Conservation (phyloP, 1,139 yeast genomes). For the Williopsis jadinii region DNA sequence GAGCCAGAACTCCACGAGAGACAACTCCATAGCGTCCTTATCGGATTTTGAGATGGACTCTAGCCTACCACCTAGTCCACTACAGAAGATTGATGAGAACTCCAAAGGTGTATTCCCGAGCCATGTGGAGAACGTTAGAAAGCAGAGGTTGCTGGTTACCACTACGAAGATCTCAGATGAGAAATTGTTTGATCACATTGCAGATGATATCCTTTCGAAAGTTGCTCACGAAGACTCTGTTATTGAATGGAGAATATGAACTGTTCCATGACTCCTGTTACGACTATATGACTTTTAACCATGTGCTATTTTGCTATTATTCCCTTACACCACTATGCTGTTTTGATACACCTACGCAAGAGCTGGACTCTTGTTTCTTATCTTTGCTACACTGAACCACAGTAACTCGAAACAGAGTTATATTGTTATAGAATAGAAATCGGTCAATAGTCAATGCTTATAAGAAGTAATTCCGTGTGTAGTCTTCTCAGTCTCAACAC, state of each 20-base stretch:
- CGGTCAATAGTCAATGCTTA: too few species aligned
- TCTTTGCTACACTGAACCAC: too few species aligned
- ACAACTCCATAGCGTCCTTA: constrained; percentile 11
- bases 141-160: neutral
- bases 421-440: too few species aligned
- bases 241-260: constrained; percentile 19
- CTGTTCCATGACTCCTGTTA: neutral
- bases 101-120: constrained; percentile 7
- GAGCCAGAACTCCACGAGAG: constrained; percentile 7
- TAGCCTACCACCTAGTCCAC: constrained; percentile 6
- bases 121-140: constrained; percentile 4
- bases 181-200: constrained; percentile 17
- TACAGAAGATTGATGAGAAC: constrained; percentile 17
- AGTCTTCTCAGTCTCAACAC: neutral
- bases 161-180: constrained; percentile 6
- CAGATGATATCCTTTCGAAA: constrained; percentile 17
- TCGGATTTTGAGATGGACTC: constrained; percentile 5
- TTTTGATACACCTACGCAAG: too few species aligned
- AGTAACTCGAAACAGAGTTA: too few species aligned
- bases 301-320: neutral
- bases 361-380: too few species aligned
- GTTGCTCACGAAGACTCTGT: constrained; percentile 4
- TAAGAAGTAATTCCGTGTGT: too few species aligned
- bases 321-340: neutral
- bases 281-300: neutral